These are phyloP conservation scores for Apiospora hydei DNA, from an alignment of 2,329 filamentous ascomycete genomes.

Conservation along the genomic window DNA sequence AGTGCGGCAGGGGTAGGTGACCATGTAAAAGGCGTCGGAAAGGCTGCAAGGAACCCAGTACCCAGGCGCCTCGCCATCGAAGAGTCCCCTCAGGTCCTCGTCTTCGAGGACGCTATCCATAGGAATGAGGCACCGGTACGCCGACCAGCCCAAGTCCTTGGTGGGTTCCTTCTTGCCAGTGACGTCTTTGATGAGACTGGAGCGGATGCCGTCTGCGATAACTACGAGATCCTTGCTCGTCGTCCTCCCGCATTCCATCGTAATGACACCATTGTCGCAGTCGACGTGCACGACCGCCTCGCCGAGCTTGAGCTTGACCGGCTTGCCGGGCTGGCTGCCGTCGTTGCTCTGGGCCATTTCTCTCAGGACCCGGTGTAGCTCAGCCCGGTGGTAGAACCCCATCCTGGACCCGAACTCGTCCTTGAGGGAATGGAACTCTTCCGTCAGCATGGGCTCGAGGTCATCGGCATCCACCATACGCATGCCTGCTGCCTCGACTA, in stretches of 20 bases:
- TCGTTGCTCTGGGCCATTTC: slow-evolving; percentile 24
- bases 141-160: slow-evolving; percentile 26
- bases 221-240: slow-evolving; percentile 38
- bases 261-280: slow-evolving; percentile 24
- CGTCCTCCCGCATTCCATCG: slow-evolving; percentile 22
- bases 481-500: slow-evolving; percentile 37
- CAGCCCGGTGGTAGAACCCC: slow-evolving; percentile 28
- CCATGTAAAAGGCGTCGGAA: slow-evolving; percentile 26
- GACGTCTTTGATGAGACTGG: slow-evolving; percentile 24
- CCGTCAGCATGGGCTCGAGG: slow-evolving; percentile 31
- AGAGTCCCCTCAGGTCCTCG: slow-evolving; percentile 11
- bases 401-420: slow-evolving; percentile 26
- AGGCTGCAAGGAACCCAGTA: slow-evolving; percentile 28
- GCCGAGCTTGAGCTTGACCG: slow-evolving; percentile 23
- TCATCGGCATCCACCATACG: slow-evolving; percentile 37
- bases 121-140: slow-evolving; percentile 30
- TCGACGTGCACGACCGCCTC: slow-evolving; percentile 25
- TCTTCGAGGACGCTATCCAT: slow-evolving; percentile 26
- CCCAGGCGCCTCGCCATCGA: slow-evolving; percentile 22
- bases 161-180: slow-evolving; percentile 21
- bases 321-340: slow-evolving; percentile 5
- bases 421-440: slow-evolving; percentile 20
- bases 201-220: slow-evolving; percentile 38
- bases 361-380: slow-evolving; percentile 26
- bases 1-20: slow-evolving; percentile 26